phyloP scores from a whole-genome alignment of 2,329 filamentous ascomycete genomes.

The Helminthosporium solani region DNA sequence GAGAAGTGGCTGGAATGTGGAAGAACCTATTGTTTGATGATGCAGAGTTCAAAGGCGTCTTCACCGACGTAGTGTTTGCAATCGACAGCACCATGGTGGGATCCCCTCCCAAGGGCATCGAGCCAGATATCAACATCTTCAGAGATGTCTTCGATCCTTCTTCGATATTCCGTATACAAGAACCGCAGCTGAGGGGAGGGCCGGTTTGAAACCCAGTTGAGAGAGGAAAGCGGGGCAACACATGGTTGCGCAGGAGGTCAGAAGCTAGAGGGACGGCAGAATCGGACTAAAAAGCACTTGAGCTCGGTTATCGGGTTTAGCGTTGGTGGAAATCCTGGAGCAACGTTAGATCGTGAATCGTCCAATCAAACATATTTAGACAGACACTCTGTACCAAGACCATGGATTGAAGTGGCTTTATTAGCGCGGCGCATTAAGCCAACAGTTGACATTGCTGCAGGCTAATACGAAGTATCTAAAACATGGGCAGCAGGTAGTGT shows the following conservation, averaged over 20 bases:
- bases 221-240: neutral
- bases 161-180: conserved; percentile 41
- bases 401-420: too few relatives aligned
- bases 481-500: too few relatives aligned
- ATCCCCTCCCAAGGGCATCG: conserved; percentile 30
- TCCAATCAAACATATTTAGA: conserved; percentile 11
- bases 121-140: conserved; percentile 45
- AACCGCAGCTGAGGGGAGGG: conserved; percentile 13
- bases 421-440: conserved; percentile 15
- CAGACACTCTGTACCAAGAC: conserved; percentile 3
- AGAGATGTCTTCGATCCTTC: conserved; percentile 41
- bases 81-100: conserved; percentile 43
- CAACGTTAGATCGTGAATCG: neutral
- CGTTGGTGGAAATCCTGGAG: conserved; percentile 6
- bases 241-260: conserved; percentile 16
- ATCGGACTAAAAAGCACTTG: conserved; percentile 10
- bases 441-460: conserved; percentile 12
- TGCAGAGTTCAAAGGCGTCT: conserved; percentile 47
- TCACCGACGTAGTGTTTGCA: conserved; percentile 48
- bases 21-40: conserved; percentile 46
- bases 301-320: conserved; percentile 13
- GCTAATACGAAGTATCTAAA: too few relatives aligned
- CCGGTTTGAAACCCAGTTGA: conserved; percentile 1
- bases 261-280: conserved; percentile 8
- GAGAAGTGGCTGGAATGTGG: conserved; percentile 49